phyloP scores from a whole-genome alignment of 208 protist species.

The Leishmania lainsoni region DNA sequence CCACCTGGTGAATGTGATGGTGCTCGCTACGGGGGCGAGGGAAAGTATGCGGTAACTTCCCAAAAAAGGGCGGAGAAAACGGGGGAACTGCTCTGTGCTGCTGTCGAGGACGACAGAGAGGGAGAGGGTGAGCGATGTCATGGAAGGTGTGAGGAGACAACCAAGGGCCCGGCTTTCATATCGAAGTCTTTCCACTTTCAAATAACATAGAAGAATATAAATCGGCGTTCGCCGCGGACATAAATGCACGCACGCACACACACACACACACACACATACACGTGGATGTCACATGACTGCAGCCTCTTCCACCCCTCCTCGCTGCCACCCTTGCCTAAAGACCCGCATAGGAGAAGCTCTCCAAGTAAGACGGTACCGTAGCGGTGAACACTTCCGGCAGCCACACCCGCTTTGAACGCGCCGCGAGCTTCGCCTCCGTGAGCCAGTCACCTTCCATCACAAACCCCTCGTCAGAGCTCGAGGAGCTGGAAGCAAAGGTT shows the following conservation, averaged over 20 bases:
- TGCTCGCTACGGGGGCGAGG: background rate
- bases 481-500: conserved; percentile 18
- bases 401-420: conserved; percentile 33
- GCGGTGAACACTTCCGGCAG: conserved; percentile 15
- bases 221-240: background rate
- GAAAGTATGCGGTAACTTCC: background rate
- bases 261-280: conserved; percentile 2
- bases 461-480: conserved; percentile 29
- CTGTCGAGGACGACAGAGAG: background rate
- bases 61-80: background rate
- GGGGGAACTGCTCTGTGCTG: background rate
- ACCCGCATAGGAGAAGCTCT: conserved; percentile 19
- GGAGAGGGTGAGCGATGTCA: background rate
- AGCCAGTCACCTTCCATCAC: conserved; percentile 34
- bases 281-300: background rate
- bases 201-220: no score
- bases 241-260: background rate
- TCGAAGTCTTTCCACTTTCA: no score
- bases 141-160: background rate
- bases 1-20: no score
- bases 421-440: conserved; percentile 21
- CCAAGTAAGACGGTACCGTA: conserved; percentile 27
- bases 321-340: background rate
- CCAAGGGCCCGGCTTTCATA: no score
- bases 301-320: background rate